These are phyloP conservation scores for Aquilaria sinensis DNA, from an alignment of 345 rosid species.

Conservation along the genomic window DNA sequence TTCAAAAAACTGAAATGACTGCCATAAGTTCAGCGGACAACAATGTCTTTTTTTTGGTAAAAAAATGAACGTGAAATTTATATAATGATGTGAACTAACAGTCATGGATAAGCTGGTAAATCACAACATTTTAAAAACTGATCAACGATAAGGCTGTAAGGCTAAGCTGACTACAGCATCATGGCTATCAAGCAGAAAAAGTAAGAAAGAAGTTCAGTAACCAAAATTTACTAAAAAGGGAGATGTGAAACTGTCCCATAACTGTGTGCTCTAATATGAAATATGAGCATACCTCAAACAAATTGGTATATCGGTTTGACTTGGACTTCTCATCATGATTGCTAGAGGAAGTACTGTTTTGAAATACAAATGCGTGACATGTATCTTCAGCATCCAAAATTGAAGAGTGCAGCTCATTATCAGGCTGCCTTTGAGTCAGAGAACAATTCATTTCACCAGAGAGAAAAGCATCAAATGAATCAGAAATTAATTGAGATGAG, in stretches of 20 bases:
- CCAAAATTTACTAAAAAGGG: neutral
- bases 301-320: slow-evolving; percentile 21
- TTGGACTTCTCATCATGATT: slow-evolving; percentile 23
- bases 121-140: too few species aligned
- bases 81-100: too few species aligned
- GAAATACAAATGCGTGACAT: slow-evolving; percentile 77
- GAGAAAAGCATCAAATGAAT: slow-evolving; percentile 74
- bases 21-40: too few species aligned
- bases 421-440: slow-evolving; percentile 27
- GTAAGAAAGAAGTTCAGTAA: neutral
- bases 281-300: slow-evolving; percentile 33
- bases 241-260: neutral
- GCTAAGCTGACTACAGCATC: too few species aligned
- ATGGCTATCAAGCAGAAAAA: too few species aligned
- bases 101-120: too few species aligned
- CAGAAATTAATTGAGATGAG: slow-evolving; percentile 51
- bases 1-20: too few species aligned
- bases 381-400: slow-evolving; percentile 93
- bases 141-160: too few species aligned
- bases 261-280: slow-evolving; percentile 6
- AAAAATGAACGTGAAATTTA: too few species aligned
- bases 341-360: slow-evolving; percentile 30
- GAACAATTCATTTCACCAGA: slow-evolving; percentile 31
- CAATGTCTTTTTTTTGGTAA: too few species aligned
- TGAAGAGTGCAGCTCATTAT: slow-evolving; percentile 42